A percentile compares a stretch with the other conserved stretches of the same genome.
phyloP scores from a whole-genome alignment of 768 basidiomycete genomes.

The Russula sp. region DNA sequence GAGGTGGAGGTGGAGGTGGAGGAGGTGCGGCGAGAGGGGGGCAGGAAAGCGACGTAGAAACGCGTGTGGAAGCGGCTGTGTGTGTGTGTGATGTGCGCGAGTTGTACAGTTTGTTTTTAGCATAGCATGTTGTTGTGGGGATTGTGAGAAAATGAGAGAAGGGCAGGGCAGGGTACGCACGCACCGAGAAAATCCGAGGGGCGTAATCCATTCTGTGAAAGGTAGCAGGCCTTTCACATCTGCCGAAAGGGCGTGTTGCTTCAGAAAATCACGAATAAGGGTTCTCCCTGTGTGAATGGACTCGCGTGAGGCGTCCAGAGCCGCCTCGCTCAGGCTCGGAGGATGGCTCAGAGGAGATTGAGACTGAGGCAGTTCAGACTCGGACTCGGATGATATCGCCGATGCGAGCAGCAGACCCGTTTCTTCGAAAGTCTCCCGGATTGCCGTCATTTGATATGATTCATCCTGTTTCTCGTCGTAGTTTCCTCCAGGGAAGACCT shows the following conservation, averaged over 20 bases:
- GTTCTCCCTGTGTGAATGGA: conserved; percentile 53
- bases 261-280: conserved; percentile 54
- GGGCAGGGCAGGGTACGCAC: conserved; percentile 11
- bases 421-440: conserved; percentile 77
- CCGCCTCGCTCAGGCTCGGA: conserved; percentile 35
- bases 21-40: conserved; percentile 37
- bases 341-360: conserved; percentile 24
- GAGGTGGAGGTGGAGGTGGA: background rate
- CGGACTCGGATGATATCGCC: conserved; percentile 17
- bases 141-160: too few species aligned
- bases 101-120: background rate
- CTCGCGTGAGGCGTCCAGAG: conserved; percentile 53
- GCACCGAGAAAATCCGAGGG: conserved; percentile 52
- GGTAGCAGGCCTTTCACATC: conserved; percentile 53
- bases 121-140: too few species aligned
- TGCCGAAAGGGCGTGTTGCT: conserved; percentile 43
- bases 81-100: background rate
- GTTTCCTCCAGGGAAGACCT: conserved; percentile 82
- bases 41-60: conserved; percentile 66
- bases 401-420: conserved; percentile 64
- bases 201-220: conserved; percentile 75
- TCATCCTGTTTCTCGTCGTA: conserved; percentile 58
- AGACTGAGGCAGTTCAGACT: conserved; percentile 25
- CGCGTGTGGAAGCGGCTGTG: conserved; percentile 66
- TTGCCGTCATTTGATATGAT: conserved; percentile 58